Percentiles rank a stretch among this genome's conserved stretches.
Conservation (phyloP, 176 grass and related monocot genomes). For the Zea luxurians region DNA sequence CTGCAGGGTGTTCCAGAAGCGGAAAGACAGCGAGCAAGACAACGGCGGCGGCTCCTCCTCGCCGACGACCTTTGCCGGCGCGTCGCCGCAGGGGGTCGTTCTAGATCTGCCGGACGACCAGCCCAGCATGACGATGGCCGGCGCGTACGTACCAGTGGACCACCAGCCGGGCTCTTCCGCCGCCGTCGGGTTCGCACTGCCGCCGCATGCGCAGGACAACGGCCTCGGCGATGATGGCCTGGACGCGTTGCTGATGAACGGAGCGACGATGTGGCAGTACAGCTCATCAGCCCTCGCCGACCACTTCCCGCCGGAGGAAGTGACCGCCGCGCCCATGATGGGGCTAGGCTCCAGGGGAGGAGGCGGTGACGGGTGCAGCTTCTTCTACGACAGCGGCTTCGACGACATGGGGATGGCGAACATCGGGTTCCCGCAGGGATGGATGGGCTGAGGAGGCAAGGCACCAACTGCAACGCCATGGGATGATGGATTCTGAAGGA, state of each 20-base stretch:
- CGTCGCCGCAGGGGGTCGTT: constrained; percentile 5
- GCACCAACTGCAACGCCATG: not conserved
- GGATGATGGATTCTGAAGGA: not conserved
- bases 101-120: not conserved
- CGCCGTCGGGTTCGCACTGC: not conserved
- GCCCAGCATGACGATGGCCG: constrained; percentile 12
- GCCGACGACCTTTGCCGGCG: constrained; percentile 34
- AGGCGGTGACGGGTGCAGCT: not conserved
- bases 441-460: constrained; percentile 26
- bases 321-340: not conserved
- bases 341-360: no score
- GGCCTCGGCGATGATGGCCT: not conserved
- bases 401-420: constrained; percentile 43
- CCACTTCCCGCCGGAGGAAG: constrained; percentile 35
- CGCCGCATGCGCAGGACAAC: not conserved
- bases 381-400: constrained; percentile 38
- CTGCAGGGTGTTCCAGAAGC: constrained; percentile 84
- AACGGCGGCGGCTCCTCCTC: not conserved
- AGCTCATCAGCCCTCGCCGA: constrained; percentile 3
- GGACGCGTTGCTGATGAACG: constrained; percentile 35
- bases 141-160: constrained; percentile 23
- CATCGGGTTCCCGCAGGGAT: constrained; percentile 51
- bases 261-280: constrained; percentile 38
- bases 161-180: constrained; percentile 24
- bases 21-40: constrained; percentile 59